Conservation (phyloP, 768 basidiomycete genomes). For the Termitomyces sp. region DNA sequence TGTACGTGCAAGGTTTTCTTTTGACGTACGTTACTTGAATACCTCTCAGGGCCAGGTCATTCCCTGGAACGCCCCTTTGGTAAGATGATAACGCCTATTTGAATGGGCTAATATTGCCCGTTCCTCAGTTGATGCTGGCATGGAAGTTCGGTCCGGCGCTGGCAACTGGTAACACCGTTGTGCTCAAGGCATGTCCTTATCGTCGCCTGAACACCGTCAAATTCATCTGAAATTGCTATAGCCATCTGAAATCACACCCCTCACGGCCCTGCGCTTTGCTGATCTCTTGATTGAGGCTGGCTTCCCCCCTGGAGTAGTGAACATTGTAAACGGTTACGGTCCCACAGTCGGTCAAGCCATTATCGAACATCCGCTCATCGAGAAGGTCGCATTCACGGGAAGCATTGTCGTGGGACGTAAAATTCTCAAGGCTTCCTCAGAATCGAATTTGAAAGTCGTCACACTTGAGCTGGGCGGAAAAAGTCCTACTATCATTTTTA, state of each 20-base stretch:
- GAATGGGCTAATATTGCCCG: too few relatives aligned
- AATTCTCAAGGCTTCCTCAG: constrained; percentile 78
- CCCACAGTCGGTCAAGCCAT: constrained; percentile 57
- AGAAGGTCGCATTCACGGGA: constrained; percentile 84
- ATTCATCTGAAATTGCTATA: constrained; percentile 19
- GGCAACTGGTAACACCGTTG: constrained; percentile 50
- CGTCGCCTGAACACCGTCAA: too few relatives aligned
- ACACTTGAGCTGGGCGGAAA: constrained; percentile 81
- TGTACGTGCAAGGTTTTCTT: neutral
- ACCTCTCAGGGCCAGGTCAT: constrained; percentile 36
- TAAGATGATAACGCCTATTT: too few relatives aligned
- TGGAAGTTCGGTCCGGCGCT: constrained; percentile 25
- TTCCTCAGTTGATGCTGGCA: constrained; percentile 17
- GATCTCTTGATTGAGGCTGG: constrained; percentile 58
- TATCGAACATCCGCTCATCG: constrained; percentile 46
- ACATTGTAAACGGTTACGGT: too few relatives aligned
- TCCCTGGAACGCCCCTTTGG: constrained; percentile 45
- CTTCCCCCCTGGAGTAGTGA: constrained; percentile 67
- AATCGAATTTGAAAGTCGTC: too few relatives aligned
- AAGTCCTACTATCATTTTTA: constrained; percentile 65
- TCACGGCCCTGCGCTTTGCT: constrained; percentile 46
- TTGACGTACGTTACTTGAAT: neutral
- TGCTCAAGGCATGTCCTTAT: constrained; percentile 27
- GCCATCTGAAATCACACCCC: constrained; percentile 62
- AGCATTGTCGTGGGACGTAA: constrained; percentile 71